Conservation (phyloP, 495 filamentous ascomycete genomes). For the Hypoxylon intermedium region DNA sequence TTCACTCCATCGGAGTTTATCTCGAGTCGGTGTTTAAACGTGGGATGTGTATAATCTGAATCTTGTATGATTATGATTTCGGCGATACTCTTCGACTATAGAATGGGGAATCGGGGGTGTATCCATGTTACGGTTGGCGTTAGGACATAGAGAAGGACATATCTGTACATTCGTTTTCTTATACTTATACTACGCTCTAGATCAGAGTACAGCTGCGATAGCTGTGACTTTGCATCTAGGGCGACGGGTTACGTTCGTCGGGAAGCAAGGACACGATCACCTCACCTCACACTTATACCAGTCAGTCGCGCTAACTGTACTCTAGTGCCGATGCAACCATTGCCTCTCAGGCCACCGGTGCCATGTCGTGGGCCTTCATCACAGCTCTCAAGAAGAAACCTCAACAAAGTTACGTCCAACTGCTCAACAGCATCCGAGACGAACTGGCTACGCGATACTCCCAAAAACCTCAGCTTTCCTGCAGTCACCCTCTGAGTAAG, state of each 20-base stretch:
- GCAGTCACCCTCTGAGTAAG: conserved; percentile 93
- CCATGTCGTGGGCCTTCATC: conserved; percentile 99
- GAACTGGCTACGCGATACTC: conserved; percentile 87
- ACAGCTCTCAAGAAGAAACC: conserved; percentile 93
- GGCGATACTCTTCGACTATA: too few relatives aligned
- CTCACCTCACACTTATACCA: neutral
- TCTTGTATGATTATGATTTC: conserved; percentile 8
- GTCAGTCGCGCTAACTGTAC: conserved; percentile 19
- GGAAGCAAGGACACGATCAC: conserved; percentile 1
- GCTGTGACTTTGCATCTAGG: conserved; percentile 57
- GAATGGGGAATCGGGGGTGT: neutral
- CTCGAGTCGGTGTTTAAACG: too few relatives aligned
- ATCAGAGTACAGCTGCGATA: conserved; percentile 44
- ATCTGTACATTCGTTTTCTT: conserved; percentile 32
- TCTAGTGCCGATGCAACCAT: conserved; percentile 68
- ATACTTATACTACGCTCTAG: conserved; percentile 48
- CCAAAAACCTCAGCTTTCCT: conserved; percentile 96
- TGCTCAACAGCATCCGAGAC: conserved; percentile 94
- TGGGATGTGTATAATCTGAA: neutral
- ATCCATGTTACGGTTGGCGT: neutral
- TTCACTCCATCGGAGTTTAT: conserved; percentile 1
- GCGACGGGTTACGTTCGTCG: conserved; percentile 64
- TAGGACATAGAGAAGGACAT: conserved; percentile 7
- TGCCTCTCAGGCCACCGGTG: conserved; percentile 87
- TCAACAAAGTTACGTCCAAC: conserved; percentile 94